Base-by-base conservation (phyloP, 768 basidiomycete genomes). In the Mycena galopus region DNA sequence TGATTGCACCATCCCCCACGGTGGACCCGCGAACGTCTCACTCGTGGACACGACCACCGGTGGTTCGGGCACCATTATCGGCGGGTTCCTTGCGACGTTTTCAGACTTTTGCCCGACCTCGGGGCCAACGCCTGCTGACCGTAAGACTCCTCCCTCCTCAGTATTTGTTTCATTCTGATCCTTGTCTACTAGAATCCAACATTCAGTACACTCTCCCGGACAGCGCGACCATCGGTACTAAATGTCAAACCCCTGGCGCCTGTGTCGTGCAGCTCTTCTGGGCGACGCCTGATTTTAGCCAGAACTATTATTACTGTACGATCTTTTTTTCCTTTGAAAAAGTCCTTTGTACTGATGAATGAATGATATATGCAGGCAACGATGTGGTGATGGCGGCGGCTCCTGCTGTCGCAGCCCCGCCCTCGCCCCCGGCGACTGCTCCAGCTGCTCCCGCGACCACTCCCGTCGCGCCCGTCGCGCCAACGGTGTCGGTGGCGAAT, bases 281-380 rank as follows among this genome's bases (percentile, higher is more conserved):
- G 70, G 74, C 73, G 30, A 74, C 73, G 27, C 73, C 73, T 6
- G 73, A 72, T 25, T 72, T 74, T 23, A 59, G 33, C 32, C 74
- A 75, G 55, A 75, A 72, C 39, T 75, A 75, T 64, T 65, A 69
- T 35, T 75, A 75, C 55, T 75, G 74, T 75, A 2, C 3, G 73
- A 12, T 9, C 16, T n/a, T 30, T 62, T 19, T 23, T 29, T 11
- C 51, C 23, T 30, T n/a, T 70, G 23, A 14, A 2, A 14, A 3
- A 16, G 12, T 44, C 2, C 2, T 23, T 27, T 39, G 14, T 37
- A 19, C 53, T 57, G 33, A 60, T 21, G 42, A n/a, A 47, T n/a
- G 44, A n/a, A n/a, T 19, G 47, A 0, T 19, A 14, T 14, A 17
- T 10, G 4, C 56, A 75, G 73, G 73, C 57, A 42, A 69, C 42